These are phyloP conservation scores for Tolypocladium album DNA, from an alignment of 2,329 filamentous ascomycete genomes.

Conservation along the genomic window DNA sequence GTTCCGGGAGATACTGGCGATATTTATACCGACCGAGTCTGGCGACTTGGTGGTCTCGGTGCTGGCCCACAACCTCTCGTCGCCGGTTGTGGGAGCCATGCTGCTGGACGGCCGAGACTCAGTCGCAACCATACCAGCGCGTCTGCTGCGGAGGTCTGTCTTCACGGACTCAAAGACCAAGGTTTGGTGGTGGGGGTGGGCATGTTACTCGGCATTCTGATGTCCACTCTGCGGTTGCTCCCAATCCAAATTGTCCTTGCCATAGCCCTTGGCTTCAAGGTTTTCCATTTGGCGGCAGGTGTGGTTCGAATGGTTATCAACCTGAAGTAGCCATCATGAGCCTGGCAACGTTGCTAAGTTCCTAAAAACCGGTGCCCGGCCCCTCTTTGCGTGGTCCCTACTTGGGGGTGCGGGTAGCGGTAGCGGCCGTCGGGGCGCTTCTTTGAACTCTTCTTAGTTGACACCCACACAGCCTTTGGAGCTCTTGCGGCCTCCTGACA, in stretches of 20 bases:
- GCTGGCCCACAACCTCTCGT: no score
- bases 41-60: not conserved
- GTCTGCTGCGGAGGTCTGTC: not conserved
- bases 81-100: not conserved
- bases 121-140: not conserved
- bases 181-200: not conserved
- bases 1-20: not conserved
- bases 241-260: not conserved
- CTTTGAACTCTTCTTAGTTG: not conserved
- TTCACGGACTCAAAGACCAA: not conserved
- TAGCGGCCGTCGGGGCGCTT: not conserved
- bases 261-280: not conserved
- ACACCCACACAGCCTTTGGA: not conserved
- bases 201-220: slow-evolving; percentile 2
- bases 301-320: not conserved
- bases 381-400: not conserved
- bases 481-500: not conserved
- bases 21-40: not conserved
- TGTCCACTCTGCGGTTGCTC: not conserved
- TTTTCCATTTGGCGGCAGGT: not conserved
- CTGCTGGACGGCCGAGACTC: not conserved
- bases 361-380: not conserved
- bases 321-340: not conserved
- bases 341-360: slow-evolving; percentile 5
- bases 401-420: not conserved